Conservation (phyloP, 345 rosid genomes). For the Aurinia saxatilis region DNA sequence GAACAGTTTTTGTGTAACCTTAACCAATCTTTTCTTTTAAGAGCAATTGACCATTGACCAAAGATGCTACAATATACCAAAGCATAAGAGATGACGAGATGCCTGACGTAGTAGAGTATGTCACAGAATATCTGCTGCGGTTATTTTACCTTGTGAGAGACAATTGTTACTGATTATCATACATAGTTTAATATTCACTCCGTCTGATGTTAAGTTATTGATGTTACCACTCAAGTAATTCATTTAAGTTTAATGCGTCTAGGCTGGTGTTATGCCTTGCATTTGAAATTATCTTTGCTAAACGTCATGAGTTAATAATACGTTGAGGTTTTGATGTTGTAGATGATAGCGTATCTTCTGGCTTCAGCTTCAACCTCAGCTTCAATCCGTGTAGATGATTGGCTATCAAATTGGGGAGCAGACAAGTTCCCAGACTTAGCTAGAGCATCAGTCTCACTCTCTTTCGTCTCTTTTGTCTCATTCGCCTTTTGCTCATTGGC, state of each 20-base stretch:
- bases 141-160: neutral
- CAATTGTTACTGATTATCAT: neutral
- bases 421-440: conserved; percentile 85
- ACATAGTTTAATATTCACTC: neutral
- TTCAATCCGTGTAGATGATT: conserved; percentile 67
- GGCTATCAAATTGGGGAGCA: conserved; percentile 78
- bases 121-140: neutral
- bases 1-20: neutral
- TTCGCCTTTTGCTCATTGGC: conserved; percentile 66
- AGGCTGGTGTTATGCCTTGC: neutral
- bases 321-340: conserved; percentile 10
- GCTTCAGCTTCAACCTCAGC: conserved; percentile 85
- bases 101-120: neutral
- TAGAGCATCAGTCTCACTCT: conserved; percentile 54
- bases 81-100: neutral
- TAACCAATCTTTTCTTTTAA: neutral
- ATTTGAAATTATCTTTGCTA: neutral
- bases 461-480: conserved; percentile 56
- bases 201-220: neutral
- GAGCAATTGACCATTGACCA: neutral
- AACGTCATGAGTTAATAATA: neutral
- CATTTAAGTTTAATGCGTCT: neutral
- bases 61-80: neutral
- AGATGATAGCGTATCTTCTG: conserved; percentile 76
- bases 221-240: neutral